Base-by-base conservation (phyloP, 441 rosid species). In the Bruguiera hainesii region DNA sequence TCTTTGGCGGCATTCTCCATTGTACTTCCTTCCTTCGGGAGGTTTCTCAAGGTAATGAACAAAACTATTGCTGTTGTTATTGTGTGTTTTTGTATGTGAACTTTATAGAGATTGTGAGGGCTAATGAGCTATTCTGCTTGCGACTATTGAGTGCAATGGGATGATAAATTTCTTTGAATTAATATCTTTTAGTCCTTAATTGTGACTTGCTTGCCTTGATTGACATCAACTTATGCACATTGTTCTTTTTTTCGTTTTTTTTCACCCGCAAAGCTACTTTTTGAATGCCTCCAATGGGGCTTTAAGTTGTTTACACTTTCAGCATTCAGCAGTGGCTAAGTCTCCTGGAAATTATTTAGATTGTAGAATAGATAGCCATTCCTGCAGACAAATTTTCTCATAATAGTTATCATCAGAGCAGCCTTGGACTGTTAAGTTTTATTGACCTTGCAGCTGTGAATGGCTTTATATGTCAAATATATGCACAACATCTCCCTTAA, bases 1-100 rank as follows among this genome's bases (percentile, higher is more conserved):
- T 84, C 91, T 53, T 66, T 91, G 57, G 93, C 93, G 64, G 91
- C 88, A 50, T 93, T 91, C 65, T 89, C 97, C 1, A 58, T 81
- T n/a, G 74, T 85, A 48, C 87, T 91, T 61, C 98, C 96, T 61
- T 89, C 81, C 78, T 63, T 91, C 71, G 98, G 93, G 56, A 86
- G 89, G 64, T 88, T 93, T 68, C 98, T 93, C 26, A 86, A 86
- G 90, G 97, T 93, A 67, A 61, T 21, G 26, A 30, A 30, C 6
- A 9, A 19, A 28, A 16, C 16, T 9, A 8, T 56, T 63, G 56
- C 31, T 48, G 6, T 26, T 72, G 8, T 16, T 15, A 20, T 37
- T 37, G 23, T 48, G 28, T 9, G 51, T 6, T 53, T 52, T 48
- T 62, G 20, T 31, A 51, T 31, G 25, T 23, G 19, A 13, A 18